phyloP scores from a whole-genome alignment of 1,284 basidiomycete species.

The Vanrija pseudolonga region DNA sequence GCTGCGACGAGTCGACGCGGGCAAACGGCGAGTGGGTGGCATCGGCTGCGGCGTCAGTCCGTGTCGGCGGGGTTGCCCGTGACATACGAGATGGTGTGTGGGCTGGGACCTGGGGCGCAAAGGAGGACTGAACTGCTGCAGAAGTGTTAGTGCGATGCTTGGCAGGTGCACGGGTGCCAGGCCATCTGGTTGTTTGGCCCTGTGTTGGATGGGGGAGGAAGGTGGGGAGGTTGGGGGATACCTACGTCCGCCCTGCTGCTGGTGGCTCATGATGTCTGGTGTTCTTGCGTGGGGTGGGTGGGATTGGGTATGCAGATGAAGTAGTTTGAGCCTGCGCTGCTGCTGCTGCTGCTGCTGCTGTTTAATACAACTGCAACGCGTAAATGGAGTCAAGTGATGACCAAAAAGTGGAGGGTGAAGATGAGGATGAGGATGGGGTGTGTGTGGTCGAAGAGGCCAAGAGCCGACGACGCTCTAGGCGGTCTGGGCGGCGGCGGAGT shows the following conservation, averaged over 20 bases:
- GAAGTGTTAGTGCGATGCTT: background rate
- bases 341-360: background rate
- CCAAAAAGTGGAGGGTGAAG: background rate
- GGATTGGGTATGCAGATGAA: background rate
- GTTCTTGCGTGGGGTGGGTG: background rate
- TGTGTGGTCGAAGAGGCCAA: background rate
- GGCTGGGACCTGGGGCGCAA: background rate
- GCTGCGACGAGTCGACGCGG: slow-evolving; percentile 46
- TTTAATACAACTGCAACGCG: background rate
- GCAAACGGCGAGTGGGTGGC: slow-evolving; percentile 68
- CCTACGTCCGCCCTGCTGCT: slow-evolving; percentile 7
- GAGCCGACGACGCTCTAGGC: no score
- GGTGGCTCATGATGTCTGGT: slow-evolving; percentile 2
- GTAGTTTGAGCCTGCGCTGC: background rate
- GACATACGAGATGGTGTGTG: background rate
- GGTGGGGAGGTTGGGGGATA: background rate
- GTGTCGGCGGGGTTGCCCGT: no score
- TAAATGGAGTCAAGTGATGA: background rate
- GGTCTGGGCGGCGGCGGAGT: no score
- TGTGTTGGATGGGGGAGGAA: background rate
- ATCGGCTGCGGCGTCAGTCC: slow-evolving; percentile 27
- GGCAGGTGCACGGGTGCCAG: background rate
- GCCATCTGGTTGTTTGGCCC: background rate
- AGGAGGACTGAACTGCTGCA: slow-evolving; percentile 7
- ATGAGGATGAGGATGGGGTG: background rate